Conservation (phyloP, 805 yeast species). For the Kazachstania viticola region DNA sequence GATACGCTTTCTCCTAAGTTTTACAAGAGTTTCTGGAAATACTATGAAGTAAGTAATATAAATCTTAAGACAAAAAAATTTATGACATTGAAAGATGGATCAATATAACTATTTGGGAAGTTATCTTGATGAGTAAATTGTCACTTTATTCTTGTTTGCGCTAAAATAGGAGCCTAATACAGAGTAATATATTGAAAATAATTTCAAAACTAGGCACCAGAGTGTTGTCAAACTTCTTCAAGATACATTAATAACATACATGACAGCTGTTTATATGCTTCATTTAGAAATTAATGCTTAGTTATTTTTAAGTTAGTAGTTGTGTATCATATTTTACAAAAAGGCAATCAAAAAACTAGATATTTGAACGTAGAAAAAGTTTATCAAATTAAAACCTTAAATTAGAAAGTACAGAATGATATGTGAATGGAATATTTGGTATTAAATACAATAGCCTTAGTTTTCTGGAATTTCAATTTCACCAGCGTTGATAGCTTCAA, state of each 20-base stretch:
- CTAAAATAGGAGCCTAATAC: constrained; percentile 59
- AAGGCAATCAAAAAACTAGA: no score
- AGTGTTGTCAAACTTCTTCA: constrained; percentile 10
- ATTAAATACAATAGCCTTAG: constrained; percentile 13
- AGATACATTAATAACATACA: not conserved
- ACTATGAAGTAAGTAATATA: no score
- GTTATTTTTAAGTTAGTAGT: no score
- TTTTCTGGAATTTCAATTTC: constrained; percentile 62
- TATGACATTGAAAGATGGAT: no score
- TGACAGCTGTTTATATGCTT: not conserved
- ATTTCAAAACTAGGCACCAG: constrained; percentile 9
- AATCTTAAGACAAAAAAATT: no score
- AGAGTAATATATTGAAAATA: constrained; percentile 1
- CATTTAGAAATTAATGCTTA: no score
- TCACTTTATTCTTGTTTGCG: constrained; percentile 59
- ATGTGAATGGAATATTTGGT: constrained; percentile 8
- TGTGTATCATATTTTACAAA: no score
- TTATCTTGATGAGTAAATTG: constrained; percentile 64
- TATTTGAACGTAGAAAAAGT: constrained; percentile 5
- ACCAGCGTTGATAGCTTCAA: constrained; percentile 97
- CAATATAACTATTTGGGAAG: constrained; percentile 33
- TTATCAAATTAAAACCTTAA: constrained; percentile 7
- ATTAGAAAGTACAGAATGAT: constrained; percentile 5
- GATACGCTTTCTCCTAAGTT: no score
- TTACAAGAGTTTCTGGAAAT: no score